phyloP scores from a whole-genome alignment of 2,329 filamentous ascomycete species.

The Pestalotiopsis sp. region DNA sequence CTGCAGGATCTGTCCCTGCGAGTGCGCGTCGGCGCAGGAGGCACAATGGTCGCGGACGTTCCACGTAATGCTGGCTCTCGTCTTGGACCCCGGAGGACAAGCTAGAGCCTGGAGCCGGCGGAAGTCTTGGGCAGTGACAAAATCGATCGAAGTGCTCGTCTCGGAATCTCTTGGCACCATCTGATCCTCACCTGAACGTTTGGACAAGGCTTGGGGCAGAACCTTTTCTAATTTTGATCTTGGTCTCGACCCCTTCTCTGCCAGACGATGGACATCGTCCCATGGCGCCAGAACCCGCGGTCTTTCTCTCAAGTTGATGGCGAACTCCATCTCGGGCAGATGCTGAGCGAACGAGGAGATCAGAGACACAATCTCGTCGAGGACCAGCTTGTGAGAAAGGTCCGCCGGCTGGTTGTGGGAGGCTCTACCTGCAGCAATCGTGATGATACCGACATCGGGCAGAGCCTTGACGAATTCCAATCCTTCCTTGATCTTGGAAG shows the following conservation, averaged over 20 bases:
- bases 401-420: conserved; percentile 38
- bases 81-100: conserved; percentile 66
- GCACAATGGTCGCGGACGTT: conserved; percentile 67
- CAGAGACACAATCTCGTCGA: conserved; percentile 62
- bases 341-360: conserved; percentile 72
- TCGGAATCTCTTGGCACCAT: not conserved
- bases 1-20: conserved; percentile 66
- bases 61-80: conserved; percentile 63
- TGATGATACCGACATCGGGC: conserved; percentile 50
- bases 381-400: conserved; percentile 34
- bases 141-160: not conserved
- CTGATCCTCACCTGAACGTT: conserved; percentile 10
- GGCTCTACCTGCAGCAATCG: conserved; percentile 68
- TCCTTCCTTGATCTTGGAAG: conserved; percentile 67
- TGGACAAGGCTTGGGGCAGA: conserved; percentile 44
- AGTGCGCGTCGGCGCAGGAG: conserved; percentile 65
- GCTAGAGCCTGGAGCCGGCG: conserved; percentile 43
- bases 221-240: conserved; percentile 42
- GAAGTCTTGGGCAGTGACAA: conserved; percentile 27
- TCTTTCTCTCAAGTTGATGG: conserved; percentile 79
- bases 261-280: conserved; percentile 54
- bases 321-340: conserved; percentile 81
- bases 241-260: conserved; percentile 30
- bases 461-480: conserved; percentile 42
- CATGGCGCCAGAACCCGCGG: conserved; percentile 73